phyloP scores from a whole-genome alignment of 768 basidiomycete genomes.

The Pleurotus citrinopileatus region DNA sequence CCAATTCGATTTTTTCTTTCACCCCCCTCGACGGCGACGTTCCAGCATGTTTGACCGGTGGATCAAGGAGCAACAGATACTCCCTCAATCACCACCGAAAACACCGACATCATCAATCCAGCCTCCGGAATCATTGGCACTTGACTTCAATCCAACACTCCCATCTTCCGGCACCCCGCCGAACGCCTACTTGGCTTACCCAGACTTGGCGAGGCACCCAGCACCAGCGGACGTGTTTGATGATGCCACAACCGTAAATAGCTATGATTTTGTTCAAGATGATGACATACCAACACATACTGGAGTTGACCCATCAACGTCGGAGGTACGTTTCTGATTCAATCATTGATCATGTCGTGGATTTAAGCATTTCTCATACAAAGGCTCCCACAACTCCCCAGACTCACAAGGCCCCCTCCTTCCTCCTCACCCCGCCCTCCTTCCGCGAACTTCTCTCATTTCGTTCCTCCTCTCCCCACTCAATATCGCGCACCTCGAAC shows the following conservation, averaged over 20 bases:
- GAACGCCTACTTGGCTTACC: conserved; percentile 40
- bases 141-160: conserved; percentile 13
- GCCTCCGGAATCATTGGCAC: background rate
- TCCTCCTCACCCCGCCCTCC: conserved; percentile 22
- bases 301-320: conserved; percentile 10
- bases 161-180: conserved; percentile 23
- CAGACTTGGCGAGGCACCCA: conserved; percentile 29
- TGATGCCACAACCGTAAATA: conserved; percentile 34
- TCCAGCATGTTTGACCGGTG: conserved; percentile 55
- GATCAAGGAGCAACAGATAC: conserved; percentile 46
- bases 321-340: conserved; percentile 15
- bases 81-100: conserved; percentile 12
- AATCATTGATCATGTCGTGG: conserved; percentile 10
- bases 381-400: conserved; percentile 33
- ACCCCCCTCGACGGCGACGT: conserved; percentile 33
- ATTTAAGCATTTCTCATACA: conserved; percentile 9
- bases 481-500: conserved; percentile 27
- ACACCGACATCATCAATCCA: background rate
- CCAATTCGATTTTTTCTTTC: conserved; percentile 25
- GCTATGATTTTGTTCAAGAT: conserved; percentile 51
- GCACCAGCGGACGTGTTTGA: conserved; percentile 16
- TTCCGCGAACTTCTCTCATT: conserved; percentile 45
- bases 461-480: conserved; percentile 38
- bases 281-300: conserved; percentile 41
- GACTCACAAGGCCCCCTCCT: conserved; percentile 17